Evolutionary conservation across 2,329 filamentous ascomycete species (phyloP).

Genomic region (Tolypocladium sp.): DNA sequence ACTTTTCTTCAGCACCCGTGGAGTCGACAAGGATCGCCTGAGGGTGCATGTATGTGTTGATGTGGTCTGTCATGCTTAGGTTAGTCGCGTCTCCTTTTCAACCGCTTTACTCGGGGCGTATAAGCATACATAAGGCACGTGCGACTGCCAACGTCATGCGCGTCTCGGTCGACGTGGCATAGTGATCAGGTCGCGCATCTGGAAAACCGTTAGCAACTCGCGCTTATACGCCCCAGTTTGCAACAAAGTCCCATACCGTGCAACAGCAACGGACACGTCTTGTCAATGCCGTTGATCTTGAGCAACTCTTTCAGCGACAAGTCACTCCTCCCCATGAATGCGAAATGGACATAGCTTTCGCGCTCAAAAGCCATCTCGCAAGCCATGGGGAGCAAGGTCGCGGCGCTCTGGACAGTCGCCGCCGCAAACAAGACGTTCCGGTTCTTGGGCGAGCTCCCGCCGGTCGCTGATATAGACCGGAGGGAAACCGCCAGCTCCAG

Average conservation of each 20-base stretch:
- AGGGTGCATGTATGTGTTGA: conserved; percentile 66
- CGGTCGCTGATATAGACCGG: conserved; percentile 44
- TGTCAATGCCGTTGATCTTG: conserved; percentile 69
- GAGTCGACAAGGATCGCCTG: conserved; percentile 68
- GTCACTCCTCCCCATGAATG: conserved; percentile 63
- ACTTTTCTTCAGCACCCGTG: conserved; percentile 55
- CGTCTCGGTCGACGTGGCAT: conserved; percentile 57
- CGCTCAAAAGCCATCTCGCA: conserved; percentile 72
- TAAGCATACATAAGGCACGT: conserved; percentile 51
- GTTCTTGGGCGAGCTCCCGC: conserved; percentile 43
- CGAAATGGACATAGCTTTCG: conserved; percentile 72
- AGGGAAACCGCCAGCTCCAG: conserved; percentile 55
- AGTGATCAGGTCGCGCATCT: conserved; percentile 72
- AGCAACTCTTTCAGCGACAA: conserved; percentile 61
- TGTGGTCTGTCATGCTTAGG: conserved; percentile 35
- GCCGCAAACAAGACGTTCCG: conserved; percentile 73
- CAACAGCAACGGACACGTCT: conserved; percentile 55
- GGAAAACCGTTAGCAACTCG: conserved; percentile 8
- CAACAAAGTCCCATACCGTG: conserved; percentile 32
- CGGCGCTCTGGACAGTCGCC: conserved; percentile 63
- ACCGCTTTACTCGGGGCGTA: background rate
- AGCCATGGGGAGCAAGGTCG: conserved; percentile 68
- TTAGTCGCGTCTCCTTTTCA: background rate
- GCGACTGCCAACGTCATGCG: conserved; percentile 58
- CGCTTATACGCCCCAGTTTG: background rate